Conservation (phyloP, 163 green algal genomes). For the Prototheca wickerhamii region DNA sequence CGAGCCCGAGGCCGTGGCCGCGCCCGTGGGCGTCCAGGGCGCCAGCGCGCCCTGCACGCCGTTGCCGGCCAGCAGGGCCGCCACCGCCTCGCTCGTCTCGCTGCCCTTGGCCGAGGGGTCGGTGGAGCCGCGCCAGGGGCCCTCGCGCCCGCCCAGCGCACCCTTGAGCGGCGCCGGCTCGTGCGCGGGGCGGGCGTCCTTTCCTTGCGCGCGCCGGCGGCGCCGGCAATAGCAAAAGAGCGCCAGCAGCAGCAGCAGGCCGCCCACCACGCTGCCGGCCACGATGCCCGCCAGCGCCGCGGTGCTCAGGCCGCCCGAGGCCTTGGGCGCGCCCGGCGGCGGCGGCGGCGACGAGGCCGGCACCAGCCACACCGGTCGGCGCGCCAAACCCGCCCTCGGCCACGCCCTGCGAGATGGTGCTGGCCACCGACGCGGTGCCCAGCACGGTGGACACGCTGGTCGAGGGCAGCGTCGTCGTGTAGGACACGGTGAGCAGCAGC, state of each 20-base stretch:
- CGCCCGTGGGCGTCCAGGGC: background rate
- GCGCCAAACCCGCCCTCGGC: background rate
- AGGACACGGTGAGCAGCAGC: background rate
- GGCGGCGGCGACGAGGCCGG: background rate
- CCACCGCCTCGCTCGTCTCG: background rate
- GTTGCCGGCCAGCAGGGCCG: background rate
- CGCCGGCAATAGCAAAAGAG: conserved; percentile 8
- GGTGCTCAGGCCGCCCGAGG: conserved; percentile 1
- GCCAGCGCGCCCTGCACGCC: background rate
- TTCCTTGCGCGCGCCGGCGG: too few species aligned
- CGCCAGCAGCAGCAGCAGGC: conserved; percentile 1
- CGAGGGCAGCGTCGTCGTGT: background rate
- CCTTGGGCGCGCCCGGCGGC: background rate
- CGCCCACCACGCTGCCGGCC: conserved; percentile 9
- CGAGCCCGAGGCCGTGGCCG: background rate
- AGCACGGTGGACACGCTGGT: background rate
- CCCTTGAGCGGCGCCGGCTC: background rate
- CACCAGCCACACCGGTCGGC: background rate
- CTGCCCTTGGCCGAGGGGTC: too few species aligned
- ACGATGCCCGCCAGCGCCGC: conserved; percentile 20
- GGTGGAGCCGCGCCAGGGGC: background rate
- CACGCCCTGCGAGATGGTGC: background rate
- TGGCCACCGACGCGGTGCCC: background rate
- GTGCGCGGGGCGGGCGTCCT: too few species aligned
- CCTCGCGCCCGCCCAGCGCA: too few species aligned